phyloP scores from a whole-genome alignment of 768 basidiomycete species.

The Paxillus involutus region DNA sequence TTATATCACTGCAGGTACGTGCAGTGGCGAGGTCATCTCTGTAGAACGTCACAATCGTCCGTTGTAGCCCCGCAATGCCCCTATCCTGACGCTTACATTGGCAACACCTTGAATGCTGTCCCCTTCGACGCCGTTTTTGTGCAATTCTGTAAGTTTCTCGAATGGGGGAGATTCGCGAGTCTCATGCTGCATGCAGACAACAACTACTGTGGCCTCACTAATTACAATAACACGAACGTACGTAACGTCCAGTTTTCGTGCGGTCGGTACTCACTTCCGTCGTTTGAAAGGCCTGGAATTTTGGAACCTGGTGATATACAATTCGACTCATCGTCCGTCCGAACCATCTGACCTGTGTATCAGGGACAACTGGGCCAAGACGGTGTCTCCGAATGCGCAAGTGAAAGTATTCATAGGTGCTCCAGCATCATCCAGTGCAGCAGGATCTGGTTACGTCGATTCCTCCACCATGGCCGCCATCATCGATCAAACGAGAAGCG shows the following conservation, averaged over 20 bases:
- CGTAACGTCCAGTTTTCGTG: constrained; percentile 1
- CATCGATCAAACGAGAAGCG: constrained; percentile 31
- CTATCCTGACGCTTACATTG: constrained; percentile 48
- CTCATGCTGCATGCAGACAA: constrained; percentile 36
- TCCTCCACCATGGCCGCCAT: constrained; percentile 35
- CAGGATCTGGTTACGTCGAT: constrained; percentile 44
- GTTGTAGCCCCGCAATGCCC: constrained; percentile 41
- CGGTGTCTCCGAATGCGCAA: constrained; percentile 42
- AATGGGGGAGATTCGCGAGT: not conserved
- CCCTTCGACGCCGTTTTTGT: constrained; percentile 52
- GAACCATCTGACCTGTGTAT: constrained; percentile 1
- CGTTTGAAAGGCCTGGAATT: constrained; percentile 46
- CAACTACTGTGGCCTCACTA: constrained; percentile 43
- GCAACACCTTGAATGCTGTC: constrained; percentile 40
- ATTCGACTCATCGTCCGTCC: not conserved
- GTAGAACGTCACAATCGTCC: not conserved
- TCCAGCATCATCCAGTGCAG: constrained; percentile 42
- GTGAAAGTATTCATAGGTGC: constrained; percentile 53
- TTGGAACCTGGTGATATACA: constrained; percentile 36
- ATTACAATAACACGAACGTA: constrained; percentile 47
- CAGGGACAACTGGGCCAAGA: constrained; percentile 51
- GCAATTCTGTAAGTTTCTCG: constrained; percentile 39
- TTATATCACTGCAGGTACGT: constrained; percentile 41
- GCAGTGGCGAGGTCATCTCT: not conserved
- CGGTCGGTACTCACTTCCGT: not conserved